Conservation (phyloP, 129 eudicot species). For the Tagetes erecta region DNA sequence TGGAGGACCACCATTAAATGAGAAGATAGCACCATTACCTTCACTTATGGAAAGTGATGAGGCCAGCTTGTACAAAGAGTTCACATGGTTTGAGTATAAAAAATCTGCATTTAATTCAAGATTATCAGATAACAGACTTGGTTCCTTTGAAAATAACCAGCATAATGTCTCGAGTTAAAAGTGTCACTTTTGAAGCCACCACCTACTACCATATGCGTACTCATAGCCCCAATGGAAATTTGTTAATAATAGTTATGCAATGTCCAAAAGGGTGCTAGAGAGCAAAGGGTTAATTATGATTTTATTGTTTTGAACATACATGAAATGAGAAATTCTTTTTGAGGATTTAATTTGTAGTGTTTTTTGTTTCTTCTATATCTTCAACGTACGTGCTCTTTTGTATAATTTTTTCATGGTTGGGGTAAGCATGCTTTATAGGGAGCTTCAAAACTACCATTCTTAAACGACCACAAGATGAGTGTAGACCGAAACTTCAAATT, state of each 20-base stretch:
- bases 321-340: neutral
- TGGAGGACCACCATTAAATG: conserved; percentile 88
- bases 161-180: conserved; percentile 27
- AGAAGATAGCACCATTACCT: conserved; percentile 80
- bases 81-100: conserved; percentile 86
- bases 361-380: too few species aligned
- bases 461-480: too few species aligned
- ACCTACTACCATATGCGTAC: neutral
- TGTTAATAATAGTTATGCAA: conserved; percentile 10
- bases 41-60: conserved; percentile 62
- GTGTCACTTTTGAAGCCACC: neutral
- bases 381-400: conserved; percentile 6
- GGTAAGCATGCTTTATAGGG: too few species aligned
- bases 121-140: conserved; percentile 66
- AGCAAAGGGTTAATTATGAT: neutral
- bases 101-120: conserved; percentile 65
- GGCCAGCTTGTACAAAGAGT: conserved; percentile 87
- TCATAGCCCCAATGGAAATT: neutral
- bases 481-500: too few species aligned
- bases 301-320: conserved; percentile 9
- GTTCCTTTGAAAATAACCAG: conserved; percentile 50
- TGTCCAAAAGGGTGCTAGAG: conserved; percentile 2
- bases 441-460: too few species aligned
- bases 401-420: neutral
- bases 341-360: neutral